Base-by-base conservation (phyloP, 2,329 filamentous ascomycete species). In the Fusarium vanettenii region DNA sequence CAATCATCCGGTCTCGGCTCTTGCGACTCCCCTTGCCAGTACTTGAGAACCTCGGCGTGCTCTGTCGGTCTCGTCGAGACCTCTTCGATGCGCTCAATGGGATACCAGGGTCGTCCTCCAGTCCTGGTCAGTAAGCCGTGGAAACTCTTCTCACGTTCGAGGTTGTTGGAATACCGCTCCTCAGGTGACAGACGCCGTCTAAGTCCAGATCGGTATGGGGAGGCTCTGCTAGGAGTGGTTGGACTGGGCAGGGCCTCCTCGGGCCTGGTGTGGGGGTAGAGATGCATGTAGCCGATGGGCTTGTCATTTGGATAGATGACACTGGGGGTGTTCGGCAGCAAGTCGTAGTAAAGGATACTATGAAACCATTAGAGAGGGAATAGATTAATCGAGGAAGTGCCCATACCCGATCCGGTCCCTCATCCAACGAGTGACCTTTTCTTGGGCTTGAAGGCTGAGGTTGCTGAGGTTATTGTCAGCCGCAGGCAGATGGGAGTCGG, bases 21-120 rank as follows among this genome's bases (percentile, higher is more conserved):
- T 6, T 45, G 14, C 3, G 50, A 41, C 10, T 73, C 66, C 27
- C 67, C 52, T 41, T 64, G 71, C 76, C 74, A 78, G 41, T 69
- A 78, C 5, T 59, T 20, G 25, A 78, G 59, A 31, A 77, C 25
- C 14, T 67, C 60, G 3, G 25, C 4, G 27, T 73, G 60, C 4
- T 60, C 43, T 60, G 33, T 48, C 18, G 71, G 71, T 5, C 71
- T 41, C 18, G 16, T 61, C 18, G 68, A 67, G n/a, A 78, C 66
- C 6, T 65, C 48, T 4, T 66, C 61, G 14, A 78, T 60, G 25
- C 64, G 71, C 10, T 57, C 56, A 20, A 71, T 63, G 11, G 63
- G 39, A 37, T 77, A 78, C 71, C 73, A 77, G 8, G 76, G 75
- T 4, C 73, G 76, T 6, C 71, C 76, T n/a, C 76, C 76, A 31